Percentiles rank a stretch among this genome's conserved stretches.
Conservation (phyloP, 805 yeast genomes). For the Schwanniomyces sp. region DNA sequence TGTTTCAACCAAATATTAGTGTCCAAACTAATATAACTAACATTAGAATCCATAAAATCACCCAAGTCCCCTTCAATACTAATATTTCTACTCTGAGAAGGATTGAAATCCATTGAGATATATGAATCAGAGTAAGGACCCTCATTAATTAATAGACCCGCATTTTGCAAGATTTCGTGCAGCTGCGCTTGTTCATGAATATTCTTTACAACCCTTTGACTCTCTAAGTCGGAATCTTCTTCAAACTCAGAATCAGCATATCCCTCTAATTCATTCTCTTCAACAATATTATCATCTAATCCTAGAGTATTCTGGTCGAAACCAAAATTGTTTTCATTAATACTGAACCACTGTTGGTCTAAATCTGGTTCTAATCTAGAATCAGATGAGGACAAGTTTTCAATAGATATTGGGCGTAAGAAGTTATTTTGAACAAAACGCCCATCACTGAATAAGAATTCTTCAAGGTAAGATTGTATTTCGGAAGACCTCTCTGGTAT, state of each 20-base stretch:
- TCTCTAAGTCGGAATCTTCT: slow-evolving; percentile 20
- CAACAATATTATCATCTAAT: slow-evolving; percentile 12
- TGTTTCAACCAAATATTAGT: slow-evolving; percentile 82
- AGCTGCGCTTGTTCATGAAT: slow-evolving; percentile 19
- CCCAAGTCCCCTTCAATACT: slow-evolving; percentile 51
- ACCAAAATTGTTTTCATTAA: slow-evolving; percentile 3
- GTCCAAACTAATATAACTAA: slow-evolving; percentile 65
- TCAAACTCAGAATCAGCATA: slow-evolving; percentile 30
- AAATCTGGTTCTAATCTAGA: slow-evolving; percentile 12
- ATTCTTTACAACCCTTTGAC: slow-evolving; percentile 8
- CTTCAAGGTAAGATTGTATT: slow-evolving; percentile 26
- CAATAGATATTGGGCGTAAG: slow-evolving; percentile 32
- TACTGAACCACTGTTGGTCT: slow-evolving; percentile 27
- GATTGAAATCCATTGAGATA: slow-evolving; percentile 7
- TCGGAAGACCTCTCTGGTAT: slow-evolving; percentile 13
- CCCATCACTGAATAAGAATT: slow-evolving; percentile 39
- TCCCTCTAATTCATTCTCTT: slow-evolving; percentile 23
- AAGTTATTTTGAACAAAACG: slow-evolving; percentile 43
- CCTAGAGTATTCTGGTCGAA: slow-evolving; percentile 14
- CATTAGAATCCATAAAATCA: slow-evolving; percentile 53
- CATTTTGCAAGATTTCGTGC: slow-evolving; percentile 15
- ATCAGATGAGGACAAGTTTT: slow-evolving; percentile 19
- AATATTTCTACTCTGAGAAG: slow-evolving; percentile 12
- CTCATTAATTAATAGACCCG: slow-evolving; percentile 10
- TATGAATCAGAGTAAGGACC: slow-evolving; percentile 22